phyloP scores from a whole-genome alignment of 208 protist species.

The Leptomonas seymouri region DNA sequence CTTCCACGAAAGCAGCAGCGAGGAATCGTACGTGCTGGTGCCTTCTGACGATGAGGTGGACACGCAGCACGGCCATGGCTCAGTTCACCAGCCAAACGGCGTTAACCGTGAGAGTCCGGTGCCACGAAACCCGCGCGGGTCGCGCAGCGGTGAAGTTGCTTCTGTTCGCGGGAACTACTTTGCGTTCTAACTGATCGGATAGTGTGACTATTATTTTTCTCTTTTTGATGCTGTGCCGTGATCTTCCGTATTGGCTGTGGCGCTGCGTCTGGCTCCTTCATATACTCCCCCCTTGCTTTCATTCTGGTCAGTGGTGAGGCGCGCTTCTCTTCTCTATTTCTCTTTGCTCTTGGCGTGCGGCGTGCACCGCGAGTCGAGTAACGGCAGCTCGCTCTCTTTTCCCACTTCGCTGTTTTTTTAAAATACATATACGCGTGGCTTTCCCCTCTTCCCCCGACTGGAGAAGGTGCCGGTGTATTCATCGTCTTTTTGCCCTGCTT shows the following conservation, averaged over 20 bases:
- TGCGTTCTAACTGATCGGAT: constrained; percentile 22
- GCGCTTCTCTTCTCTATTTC: neutral
- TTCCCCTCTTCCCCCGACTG: no score
- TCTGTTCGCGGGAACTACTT: constrained; percentile 24
- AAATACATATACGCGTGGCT: no score
- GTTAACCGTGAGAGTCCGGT: constrained; percentile 26
- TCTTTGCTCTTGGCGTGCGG: neutral
- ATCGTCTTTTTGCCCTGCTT: no score
- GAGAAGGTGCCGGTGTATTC: no score
- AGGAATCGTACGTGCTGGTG: constrained; percentile 35
- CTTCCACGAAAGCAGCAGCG: constrained; percentile 34
- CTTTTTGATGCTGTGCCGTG: neutral
- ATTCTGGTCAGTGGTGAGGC: neutral
- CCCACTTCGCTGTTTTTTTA: neutral
- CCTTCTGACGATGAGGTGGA: constrained; percentile 25
- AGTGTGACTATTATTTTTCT: constrained; percentile 3
- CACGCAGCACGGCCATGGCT: constrained; percentile 5
- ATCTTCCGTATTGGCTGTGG: neutral
- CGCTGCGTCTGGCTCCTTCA: constrained; percentile 11
- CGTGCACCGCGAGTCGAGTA: neutral
- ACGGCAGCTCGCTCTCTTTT: neutral
- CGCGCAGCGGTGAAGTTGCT: constrained; percentile 10
- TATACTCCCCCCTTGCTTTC: neutral
- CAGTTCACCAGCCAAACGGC: constrained; percentile 13
- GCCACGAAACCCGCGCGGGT: constrained; percentile 25